Conservation (phyloP, 495 filamentous ascomycete species). For the Ramalina peruviana region DNA sequence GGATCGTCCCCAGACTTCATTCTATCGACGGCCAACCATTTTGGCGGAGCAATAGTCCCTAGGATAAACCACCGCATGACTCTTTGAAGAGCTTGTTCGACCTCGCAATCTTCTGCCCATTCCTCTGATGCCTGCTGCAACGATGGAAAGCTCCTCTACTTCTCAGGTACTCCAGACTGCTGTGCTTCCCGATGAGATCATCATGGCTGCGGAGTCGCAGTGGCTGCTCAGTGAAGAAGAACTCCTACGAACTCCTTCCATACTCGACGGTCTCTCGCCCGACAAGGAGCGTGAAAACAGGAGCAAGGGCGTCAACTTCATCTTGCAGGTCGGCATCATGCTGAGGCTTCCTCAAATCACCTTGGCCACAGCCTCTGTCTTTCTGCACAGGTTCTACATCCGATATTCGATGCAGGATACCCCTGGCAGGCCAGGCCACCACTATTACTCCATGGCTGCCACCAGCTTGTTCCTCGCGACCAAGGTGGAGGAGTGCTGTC, state of each 20-base stretch:
- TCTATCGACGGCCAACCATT: no score
- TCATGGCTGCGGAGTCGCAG: slow-evolving; percentile 48
- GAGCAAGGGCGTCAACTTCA: slow-evolving; percentile 90
- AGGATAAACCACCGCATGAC: no score
- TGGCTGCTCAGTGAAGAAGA: slow-evolving; percentile 87
- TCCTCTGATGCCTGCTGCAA: slow-evolving; percentile 8
- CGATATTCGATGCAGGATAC: slow-evolving; percentile 57
- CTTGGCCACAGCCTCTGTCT: slow-evolving; percentile 78
- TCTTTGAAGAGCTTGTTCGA: not conserved
- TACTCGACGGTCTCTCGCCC: slow-evolving; percentile 62
- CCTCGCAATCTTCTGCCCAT: not conserved
- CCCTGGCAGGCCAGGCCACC: slow-evolving; percentile 49
- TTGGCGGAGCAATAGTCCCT: no score
- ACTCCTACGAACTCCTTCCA: slow-evolving; percentile 65
- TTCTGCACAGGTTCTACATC: slow-evolving; percentile 94
- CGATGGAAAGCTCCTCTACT: slow-evolving; percentile 7
- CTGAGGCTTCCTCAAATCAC: slow-evolving; percentile 86
- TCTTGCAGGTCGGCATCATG: slow-evolving; percentile 83
- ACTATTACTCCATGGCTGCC: slow-evolving; percentile 83
- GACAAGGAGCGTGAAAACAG: slow-evolving; percentile 64
- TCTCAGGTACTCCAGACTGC: slow-evolving; percentile 18
- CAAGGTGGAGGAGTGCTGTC: slow-evolving; percentile 91
- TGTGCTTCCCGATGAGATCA: slow-evolving; percentile 25
- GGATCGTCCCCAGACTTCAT: no score
- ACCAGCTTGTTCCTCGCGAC: slow-evolving; percentile 86